phyloP scores from a whole-genome alignment of 768 basidiomycete species.

The Suillus americanus region DNA sequence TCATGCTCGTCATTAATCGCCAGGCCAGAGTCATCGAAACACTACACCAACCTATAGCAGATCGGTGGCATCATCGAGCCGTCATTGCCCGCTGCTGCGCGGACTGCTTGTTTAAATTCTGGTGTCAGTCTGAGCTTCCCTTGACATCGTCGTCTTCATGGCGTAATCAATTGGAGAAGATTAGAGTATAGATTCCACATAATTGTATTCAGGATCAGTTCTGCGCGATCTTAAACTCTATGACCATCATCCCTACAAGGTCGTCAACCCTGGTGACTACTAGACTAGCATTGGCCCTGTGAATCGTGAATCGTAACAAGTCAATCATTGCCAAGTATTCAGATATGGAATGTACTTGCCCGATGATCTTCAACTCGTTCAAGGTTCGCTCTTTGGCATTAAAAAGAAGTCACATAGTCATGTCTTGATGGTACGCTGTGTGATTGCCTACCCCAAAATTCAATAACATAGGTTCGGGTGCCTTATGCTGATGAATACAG shows the following conservation, averaged over 20 bases:
- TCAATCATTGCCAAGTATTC: neutral
- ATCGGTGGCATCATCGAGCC: too few relatives aligned
- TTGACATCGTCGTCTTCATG: neutral
- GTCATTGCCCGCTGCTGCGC: too few relatives aligned
- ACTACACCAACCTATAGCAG: too few relatives aligned
- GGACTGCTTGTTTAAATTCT: too few relatives aligned
- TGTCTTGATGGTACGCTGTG: neutral
- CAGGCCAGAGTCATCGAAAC: too few relatives aligned
- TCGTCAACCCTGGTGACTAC: neutral
- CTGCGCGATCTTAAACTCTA: neutral
- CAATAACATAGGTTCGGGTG: slow-evolving; percentile 46
- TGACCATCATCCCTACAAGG: neutral
- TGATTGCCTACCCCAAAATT: neutral
- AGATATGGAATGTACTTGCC: neutral
- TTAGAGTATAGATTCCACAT: neutral
- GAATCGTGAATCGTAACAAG: neutral
- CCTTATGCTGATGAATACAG: slow-evolving; percentile 20
- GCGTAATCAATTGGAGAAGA: neutral
- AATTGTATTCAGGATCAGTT: neutral
- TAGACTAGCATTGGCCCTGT: neutral
- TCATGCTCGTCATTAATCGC: too few relatives aligned
- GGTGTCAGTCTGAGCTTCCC: too few relatives aligned
- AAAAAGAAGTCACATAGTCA: neutral
- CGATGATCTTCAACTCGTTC: neutral
- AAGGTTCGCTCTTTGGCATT: neutral